These are phyloP conservation scores for Gnomoniopsis smithogilvyi DNA, from an alignment of 2,329 filamentous ascomycete genomes.

Conservation along the genomic window DNA sequence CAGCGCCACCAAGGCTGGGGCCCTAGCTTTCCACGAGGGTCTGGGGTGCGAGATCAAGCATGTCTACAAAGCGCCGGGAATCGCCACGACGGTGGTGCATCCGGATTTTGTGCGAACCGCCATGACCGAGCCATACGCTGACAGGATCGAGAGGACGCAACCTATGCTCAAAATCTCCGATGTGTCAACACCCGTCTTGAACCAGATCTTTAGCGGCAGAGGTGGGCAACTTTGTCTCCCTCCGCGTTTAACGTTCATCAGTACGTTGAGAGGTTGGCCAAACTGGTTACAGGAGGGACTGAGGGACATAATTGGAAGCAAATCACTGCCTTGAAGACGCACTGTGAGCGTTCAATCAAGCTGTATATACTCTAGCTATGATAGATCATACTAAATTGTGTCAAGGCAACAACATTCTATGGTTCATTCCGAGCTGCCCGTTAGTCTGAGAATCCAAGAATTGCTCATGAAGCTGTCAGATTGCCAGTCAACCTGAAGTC, in stretches of 20 bases:
- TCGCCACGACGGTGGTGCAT: conserved; percentile 49
- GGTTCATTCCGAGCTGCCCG: neutral
- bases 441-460: too few relatives aligned
- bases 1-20: conserved; percentile 52
- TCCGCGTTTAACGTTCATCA: conserved; percentile 19
- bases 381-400: neutral
- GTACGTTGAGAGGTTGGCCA: conserved; percentile 38
- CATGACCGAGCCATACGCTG: conserved; percentile 34
- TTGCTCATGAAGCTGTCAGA: conserved; percentile 18
- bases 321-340: neutral
- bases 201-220: conserved; percentile 44
- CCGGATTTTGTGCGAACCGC: conserved; percentile 46
- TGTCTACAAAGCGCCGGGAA: conserved; percentile 48
- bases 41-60: conserved; percentile 43
- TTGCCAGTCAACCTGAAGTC: conserved; percentile 39
- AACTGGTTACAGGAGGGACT: conserved; percentile 32
- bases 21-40: conserved; percentile 57
- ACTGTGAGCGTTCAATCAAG: neutral
- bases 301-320: conserved; percentile 24
- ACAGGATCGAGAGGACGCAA: conserved; percentile 26
- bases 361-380: neutral
- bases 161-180: conserved; percentile 33
- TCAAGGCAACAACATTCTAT: neutral
- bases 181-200: conserved; percentile 45
- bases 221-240: conserved; percentile 48